phyloP scores from a whole-genome alignment of 345 rosid species.

The Citrus glauca region DNA sequence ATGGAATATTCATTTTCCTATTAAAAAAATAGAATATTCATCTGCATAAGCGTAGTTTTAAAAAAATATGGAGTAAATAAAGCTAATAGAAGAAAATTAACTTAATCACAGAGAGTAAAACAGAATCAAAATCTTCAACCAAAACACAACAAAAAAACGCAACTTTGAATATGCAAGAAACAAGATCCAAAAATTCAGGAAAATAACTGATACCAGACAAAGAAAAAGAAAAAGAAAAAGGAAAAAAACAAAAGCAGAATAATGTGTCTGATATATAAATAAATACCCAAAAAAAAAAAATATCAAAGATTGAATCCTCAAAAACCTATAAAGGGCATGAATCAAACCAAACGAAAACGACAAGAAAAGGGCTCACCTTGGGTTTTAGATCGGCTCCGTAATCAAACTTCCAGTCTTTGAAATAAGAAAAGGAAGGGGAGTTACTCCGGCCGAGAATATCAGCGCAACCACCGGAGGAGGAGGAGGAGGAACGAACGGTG shows the following conservation, averaged over 20 bases:
- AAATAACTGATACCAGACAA: not conserved
- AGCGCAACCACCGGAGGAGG: constrained; percentile 39
- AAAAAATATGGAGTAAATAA: not conserved
- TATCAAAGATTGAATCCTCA: not conserved
- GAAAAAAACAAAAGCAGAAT: not conserved
- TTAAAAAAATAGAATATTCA: not conserved
- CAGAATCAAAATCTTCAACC: not conserved
- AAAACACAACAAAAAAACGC: not conserved
- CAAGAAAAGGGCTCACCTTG: constrained; percentile 36
- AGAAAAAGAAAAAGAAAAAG: too few relatives aligned
- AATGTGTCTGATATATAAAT: not conserved
- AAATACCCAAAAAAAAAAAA: not conserved
- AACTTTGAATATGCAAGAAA: not conserved
- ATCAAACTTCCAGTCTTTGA: constrained; percentile 58
- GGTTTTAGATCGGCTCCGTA: constrained; percentile 69
- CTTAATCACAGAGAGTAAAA: not conserved
- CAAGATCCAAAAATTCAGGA: constrained; percentile 3
- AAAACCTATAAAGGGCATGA: not conserved
- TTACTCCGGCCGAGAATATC: constrained; percentile 56
- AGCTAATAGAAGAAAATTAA: not conserved
- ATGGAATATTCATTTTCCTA: not conserved
- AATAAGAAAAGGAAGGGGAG: constrained; percentile 68
- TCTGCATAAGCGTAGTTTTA: not conserved
- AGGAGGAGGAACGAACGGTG: constrained; percentile 24
- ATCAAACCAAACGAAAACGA: not conserved